phyloP scores from a whole-genome alignment of 2,329 filamentous ascomycete species.

The Talaromyces sp. region DNA sequence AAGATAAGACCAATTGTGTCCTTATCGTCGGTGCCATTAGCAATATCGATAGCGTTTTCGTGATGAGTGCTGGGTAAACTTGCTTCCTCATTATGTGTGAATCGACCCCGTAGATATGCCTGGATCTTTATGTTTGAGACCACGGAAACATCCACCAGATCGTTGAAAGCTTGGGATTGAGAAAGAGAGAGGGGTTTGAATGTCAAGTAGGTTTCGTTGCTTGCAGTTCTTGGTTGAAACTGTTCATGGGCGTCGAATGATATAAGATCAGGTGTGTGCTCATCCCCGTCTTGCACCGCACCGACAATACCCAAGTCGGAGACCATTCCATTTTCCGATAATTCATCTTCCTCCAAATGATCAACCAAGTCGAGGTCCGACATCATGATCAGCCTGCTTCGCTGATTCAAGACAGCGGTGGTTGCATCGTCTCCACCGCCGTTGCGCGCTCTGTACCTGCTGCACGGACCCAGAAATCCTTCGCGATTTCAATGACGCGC shows the following conservation, averaged over 20 bases:
- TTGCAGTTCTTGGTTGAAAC: not conserved
- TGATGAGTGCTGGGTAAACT: not conserved
- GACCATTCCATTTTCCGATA: not conserved
- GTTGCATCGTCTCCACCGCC: not conserved
- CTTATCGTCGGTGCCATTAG: not conserved
- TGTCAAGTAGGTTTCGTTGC: not conserved
- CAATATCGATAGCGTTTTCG: not conserved
- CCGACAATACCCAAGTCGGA: not conserved
- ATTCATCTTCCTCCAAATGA: not conserved
- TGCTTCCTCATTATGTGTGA: constrained; percentile 5
- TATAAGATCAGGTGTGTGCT: not conserved
- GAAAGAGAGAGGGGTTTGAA: not conserved
- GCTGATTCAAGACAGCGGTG: not conserved
- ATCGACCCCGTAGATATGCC: constrained; percentile 12
- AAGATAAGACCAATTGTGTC: constrained; percentile 15
- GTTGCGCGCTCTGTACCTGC: not conserved
- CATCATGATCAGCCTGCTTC: not conserved
- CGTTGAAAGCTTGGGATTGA: not conserved
- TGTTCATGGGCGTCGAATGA: constrained; percentile 1
- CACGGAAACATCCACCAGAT: not conserved
- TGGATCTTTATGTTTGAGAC: constrained; percentile 1
- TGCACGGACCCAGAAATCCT: not conserved
- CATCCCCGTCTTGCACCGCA: not conserved
- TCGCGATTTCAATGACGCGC: not conserved
- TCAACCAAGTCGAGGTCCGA: not conserved